phyloP scores from a whole-genome alignment of 2,329 filamentous ascomycete genomes.

The Esteya vermicola region DNA sequence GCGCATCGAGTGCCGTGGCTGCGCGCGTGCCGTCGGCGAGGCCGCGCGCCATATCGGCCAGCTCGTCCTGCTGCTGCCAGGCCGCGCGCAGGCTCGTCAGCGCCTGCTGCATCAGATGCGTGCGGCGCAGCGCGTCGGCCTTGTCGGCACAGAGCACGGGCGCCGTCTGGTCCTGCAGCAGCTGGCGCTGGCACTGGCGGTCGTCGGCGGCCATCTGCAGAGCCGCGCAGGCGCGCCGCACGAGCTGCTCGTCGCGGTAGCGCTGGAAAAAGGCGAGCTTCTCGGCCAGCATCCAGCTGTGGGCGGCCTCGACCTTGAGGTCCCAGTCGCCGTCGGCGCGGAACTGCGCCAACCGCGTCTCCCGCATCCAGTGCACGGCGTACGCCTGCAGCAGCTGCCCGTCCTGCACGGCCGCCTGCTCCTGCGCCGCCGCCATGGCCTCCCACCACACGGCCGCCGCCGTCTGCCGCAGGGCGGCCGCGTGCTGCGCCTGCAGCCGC shows the following conservation, averaged over 20 bases:
- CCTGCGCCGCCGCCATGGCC: background rate
- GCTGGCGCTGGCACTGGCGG: background rate
- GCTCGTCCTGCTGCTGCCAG: background rate
- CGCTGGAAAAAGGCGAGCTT: slow-evolving; percentile 13
- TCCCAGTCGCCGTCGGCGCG: slow-evolving; percentile 7
- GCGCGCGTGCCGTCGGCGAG: background rate
- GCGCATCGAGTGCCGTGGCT: slow-evolving; percentile 1
- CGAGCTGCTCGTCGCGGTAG: slow-evolving; percentile 11
- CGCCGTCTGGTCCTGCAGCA: no score
- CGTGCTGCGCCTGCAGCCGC: background rate
- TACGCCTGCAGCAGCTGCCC: slow-evolving; percentile 4
- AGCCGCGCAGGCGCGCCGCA: background rate
- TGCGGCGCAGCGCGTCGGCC: background rate
- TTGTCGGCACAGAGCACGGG: no score
- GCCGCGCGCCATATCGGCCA: slow-evolving; percentile 1
- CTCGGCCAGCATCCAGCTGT: slow-evolving; percentile 16
- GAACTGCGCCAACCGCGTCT: slow-evolving; percentile 13
- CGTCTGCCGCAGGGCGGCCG: background rate
- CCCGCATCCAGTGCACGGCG: slow-evolving; percentile 14
- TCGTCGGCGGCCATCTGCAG: background rate
- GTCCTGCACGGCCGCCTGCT: background rate
- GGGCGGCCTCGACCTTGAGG: slow-evolving; percentile 11
- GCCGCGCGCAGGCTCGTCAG: background rate
- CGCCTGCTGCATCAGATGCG: background rate
- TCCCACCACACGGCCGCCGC: background rate